Conservation (phyloP, 208 protist genomes). For the Crithidia fasciculata region DNA sequence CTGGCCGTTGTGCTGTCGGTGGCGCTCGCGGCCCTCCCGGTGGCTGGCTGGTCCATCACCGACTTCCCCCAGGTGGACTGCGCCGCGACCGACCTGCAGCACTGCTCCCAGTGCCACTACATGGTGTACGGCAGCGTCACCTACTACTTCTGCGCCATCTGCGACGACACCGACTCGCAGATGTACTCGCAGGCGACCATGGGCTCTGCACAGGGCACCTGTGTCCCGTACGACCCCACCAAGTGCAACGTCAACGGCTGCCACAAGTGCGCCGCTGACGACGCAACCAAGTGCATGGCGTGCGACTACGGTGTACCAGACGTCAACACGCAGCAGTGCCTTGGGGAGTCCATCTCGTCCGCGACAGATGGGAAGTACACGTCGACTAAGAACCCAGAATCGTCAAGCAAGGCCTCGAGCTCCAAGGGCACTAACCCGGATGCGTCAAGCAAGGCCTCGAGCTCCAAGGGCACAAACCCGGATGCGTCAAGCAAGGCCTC, state of each 20-base stretch:
- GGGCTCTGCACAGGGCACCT: neutral
- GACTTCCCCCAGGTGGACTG: neutral
- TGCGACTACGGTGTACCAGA: neutral
- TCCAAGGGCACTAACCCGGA: no score
- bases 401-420: neutral
- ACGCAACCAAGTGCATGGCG: neutral
- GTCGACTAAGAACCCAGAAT: neutral
- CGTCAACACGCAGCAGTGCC: neutral
- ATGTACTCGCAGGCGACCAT: neutral
- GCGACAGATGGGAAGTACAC: neutral
- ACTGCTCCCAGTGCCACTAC: constrained; percentile 9
- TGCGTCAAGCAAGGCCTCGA: no score
- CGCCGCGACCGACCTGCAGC: neutral
- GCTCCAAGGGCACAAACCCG: no score
- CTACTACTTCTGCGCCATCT: constrained; percentile 1
- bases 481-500: no score
- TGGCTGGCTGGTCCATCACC: neutral
- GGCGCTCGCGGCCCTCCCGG: neutral
- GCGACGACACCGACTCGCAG: neutral
- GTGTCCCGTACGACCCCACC: neutral
- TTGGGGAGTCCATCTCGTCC: neutral
- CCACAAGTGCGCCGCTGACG: neutral
- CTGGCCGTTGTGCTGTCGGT: neutral
- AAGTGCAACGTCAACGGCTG: neutral
- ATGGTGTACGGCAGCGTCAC: neutral